A percentile compares a stretch with the other conserved stretches of the same genome.
These are phyloP conservation scores for Pholiota molesta DNA, from an alignment of 768 basidiomycete species.

Conservation along the genomic window DNA sequence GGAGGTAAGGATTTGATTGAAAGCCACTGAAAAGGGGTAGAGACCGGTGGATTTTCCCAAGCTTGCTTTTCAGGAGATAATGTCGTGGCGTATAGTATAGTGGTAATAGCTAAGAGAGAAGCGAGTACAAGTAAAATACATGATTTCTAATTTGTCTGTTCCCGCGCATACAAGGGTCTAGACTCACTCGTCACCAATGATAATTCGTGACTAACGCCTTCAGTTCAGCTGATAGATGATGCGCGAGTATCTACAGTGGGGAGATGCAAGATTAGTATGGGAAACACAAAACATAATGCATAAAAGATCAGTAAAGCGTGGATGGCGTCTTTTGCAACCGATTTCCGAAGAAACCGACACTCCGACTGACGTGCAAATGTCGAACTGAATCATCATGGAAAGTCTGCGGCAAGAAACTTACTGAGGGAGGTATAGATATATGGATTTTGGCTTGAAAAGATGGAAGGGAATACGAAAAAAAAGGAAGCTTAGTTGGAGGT, in stretches of 20 bases:
- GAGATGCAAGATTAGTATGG: background rate
- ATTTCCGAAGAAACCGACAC: conserved; percentile 27
- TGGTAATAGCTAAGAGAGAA: conserved; percentile 18
- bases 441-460: too few species aligned
- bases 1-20: background rate
- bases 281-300: background rate
- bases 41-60: too few species aligned
- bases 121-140: conserved; percentile 17
- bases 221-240: background rate
- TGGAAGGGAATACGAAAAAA: too few species aligned
- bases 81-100: conserved; percentile 12
- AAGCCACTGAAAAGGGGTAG: conserved; percentile 1
- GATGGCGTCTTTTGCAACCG: conserved; percentile 39
- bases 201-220: background rate
- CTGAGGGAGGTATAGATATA: too few species aligned
- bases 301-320: conserved; percentile 45
- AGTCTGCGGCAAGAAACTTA: background rate
- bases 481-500: too few species aligned
- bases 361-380: conserved; percentile 70
- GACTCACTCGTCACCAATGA: conserved; percentile 19
- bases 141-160: conserved; percentile 19
- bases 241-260: background rate
- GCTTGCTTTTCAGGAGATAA: conserved; percentile 3
- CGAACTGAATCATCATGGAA: conserved; percentile 44
- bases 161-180: conserved; percentile 14